phyloP scores from a whole-genome alignment of 495 filamentous ascomycete species.

The Xylona heveae region DNA sequence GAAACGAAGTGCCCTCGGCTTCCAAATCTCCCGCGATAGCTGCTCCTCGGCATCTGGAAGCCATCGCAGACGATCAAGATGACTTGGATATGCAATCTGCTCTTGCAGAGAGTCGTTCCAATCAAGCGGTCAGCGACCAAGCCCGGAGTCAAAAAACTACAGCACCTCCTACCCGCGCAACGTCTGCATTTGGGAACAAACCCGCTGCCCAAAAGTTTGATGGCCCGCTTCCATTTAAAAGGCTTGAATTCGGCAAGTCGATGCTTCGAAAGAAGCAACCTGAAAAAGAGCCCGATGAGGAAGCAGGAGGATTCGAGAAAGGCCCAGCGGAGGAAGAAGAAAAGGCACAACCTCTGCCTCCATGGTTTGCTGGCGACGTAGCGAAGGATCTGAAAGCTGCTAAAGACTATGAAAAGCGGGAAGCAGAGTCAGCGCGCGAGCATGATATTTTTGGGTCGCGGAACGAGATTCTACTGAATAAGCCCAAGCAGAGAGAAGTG shows the following conservation, averaged over 20 bases:
- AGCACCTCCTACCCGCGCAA: slow-evolving; percentile 8
- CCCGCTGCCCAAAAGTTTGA: slow-evolving; percentile 24
- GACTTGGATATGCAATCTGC: slow-evolving; percentile 40
- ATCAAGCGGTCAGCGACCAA: slow-evolving; percentile 5
- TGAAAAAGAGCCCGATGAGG: slow-evolving; percentile 19
- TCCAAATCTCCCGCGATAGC: too few relatives aligned
- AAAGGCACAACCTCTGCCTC: slow-evolving; percentile 44
- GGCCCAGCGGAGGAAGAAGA: slow-evolving; percentile 24
- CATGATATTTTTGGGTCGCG: too few relatives aligned
- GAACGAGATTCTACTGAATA: too few relatives aligned
- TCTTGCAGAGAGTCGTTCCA: slow-evolving; percentile 24
- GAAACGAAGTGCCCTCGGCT: too few relatives aligned
- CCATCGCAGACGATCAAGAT: too few relatives aligned
- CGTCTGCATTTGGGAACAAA: slow-evolving; percentile 6
- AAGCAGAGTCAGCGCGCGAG: too few relatives aligned
- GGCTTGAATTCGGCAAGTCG: slow-evolving; percentile 44
- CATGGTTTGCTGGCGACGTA: slow-evolving; percentile 49
- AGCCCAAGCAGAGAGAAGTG: too few relatives aligned
- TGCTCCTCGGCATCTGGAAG: slow-evolving; percentile 1
- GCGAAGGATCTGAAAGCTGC: slow-evolving; percentile 13
- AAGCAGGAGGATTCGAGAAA: slow-evolving; percentile 50
- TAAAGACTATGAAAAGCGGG: slow-evolving; percentile 14
- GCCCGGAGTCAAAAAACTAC: not conserved
- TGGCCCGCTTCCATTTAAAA: slow-evolving; percentile 80
- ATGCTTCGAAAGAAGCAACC: slow-evolving; percentile 29